These are phyloP conservation scores for Cotoneaster glaucophyllus DNA, from an alignment of 306 rosid species.

Conservation along the genomic window DNA sequence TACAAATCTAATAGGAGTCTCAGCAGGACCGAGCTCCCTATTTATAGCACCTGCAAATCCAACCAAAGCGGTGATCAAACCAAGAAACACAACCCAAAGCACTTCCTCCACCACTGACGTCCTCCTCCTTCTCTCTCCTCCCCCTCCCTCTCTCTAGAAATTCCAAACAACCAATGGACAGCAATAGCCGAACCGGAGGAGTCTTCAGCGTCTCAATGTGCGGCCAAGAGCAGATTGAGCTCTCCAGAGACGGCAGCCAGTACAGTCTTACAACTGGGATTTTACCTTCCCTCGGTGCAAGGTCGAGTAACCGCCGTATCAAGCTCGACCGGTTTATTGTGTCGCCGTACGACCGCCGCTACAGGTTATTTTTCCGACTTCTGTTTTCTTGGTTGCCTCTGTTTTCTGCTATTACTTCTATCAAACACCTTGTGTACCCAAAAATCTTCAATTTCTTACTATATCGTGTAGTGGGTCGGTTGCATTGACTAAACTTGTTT, in stretches of 20 bases:
- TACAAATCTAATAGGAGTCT: neutral
- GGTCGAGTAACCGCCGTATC: conserved; percentile 47
- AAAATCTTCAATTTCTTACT: neutral
- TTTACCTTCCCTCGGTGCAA: conserved; percentile 79
- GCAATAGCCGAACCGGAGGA: conserved; percentile 11
- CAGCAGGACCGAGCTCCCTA: neutral
- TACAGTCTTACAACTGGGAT: conserved; percentile 71
- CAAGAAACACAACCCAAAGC: neutral
- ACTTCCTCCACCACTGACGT: neutral
- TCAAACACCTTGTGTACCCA: neutral
- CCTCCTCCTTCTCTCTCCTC: neutral
- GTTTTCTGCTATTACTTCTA: neutral
- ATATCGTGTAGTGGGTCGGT: neutral
- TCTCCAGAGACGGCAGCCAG: conserved; percentile 78
- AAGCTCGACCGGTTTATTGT: conserved; percentile 38
- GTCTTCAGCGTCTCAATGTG: conserved; percentile 36
- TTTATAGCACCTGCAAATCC: neutral
- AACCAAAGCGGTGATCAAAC: neutral
- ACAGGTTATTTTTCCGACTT: conserved; percentile 42
- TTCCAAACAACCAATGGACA: conserved; percentile 10
- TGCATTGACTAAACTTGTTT: neutral
- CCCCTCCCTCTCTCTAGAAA: neutral
- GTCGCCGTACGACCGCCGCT: conserved; percentile 69
- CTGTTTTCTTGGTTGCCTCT: neutral
- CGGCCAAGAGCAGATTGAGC: conserved; percentile 54